A percentile compares a stretch with the other conserved stretches of the same genome.
Conservation (phyloP, 805 yeast species). For the Candida chauliodis region DNA sequence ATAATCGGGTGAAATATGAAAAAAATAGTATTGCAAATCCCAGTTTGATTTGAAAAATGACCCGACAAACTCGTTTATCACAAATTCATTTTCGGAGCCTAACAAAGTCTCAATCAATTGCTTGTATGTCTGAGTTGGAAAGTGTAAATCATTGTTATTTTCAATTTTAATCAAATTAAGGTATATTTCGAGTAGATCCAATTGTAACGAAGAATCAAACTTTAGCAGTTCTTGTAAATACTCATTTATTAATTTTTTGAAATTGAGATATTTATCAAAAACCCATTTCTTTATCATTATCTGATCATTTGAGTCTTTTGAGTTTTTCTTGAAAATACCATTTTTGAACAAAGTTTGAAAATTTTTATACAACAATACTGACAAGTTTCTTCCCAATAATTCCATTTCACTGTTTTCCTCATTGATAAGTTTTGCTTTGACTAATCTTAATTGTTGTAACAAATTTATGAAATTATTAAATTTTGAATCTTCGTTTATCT, state of each 20-base stretch:
- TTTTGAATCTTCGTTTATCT: constrained; percentile 38
- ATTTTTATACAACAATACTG: constrained; percentile 40
- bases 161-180: constrained; percentile 58
- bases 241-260: constrained; percentile 41
- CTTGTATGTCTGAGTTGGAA: constrained; percentile 55
- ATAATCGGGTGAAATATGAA: constrained; percentile 41
- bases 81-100: constrained; percentile 32
- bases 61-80: constrained; percentile 53
- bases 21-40: constrained; percentile 77
- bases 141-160: constrained; percentile 57
- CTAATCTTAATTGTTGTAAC: constrained; percentile 33
- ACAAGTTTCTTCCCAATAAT: constrained; percentile 34
- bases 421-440: constrained; percentile 15
- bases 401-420: constrained; percentile 24
- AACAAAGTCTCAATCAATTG: constrained; percentile 33
- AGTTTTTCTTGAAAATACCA: constrained; percentile 34
- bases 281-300: constrained; percentile 59
- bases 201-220: constrained; percentile 48
- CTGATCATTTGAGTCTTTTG: constrained; percentile 42
- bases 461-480: constrained; percentile 54
- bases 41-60: constrained; percentile 50
- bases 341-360: constrained; percentile 48
- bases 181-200: constrained; percentile 50
- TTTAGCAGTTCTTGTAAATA: constrained; percentile 39
- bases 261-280: constrained; percentile 52